Evolutionary conservation across 2,329 filamentous ascomycete species (phyloP), one percentile per base, ranked within the genome.

Genomic region (Byssothecium circinans): DNA sequence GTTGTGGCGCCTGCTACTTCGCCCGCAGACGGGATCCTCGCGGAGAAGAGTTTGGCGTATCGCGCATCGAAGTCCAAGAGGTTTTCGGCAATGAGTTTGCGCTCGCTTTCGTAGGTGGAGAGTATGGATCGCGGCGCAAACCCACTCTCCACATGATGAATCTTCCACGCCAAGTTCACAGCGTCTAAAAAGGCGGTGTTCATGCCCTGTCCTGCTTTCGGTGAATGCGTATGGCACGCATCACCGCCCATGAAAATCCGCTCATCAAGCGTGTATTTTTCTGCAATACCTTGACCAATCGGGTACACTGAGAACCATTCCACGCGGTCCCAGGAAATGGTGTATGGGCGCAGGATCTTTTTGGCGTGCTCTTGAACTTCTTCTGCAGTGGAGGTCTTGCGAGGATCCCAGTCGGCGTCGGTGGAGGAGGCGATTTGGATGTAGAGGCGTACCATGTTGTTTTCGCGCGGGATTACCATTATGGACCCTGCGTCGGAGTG

Each of bases 91-190:
- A 95, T 86, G 47, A 87, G 79, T 67, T 89, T 91, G 47, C 91
- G 86, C 73, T 96, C 91, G 2, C 81, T 79, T 73, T 96, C 89
- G 69, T 96, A 97, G 0, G 91, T 94, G 52, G 85, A 82, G 41
- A 97, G 80, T 15, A 94, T 78, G 2, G 82, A 81, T 51, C 88
- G 86, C 23, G 84, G 75, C 1, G 90, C 89, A 57, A 95, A 89
- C 11, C 90, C 90, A 20, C 81, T 79, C 67, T 96, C 91, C 8
- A 96, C 92, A 29, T 88, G 85, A 67, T 96, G 91, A 42, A 96
- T 88, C 76, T 97, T 97, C 91, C 91, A 97, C 7, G 91, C 91
- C 33, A 97, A 78, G 70, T 96, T 97, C 50, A 90, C 82, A 0
- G 90, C 90, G 61, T 79, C 77, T 39, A 79, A 70, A 71, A 81